Evolutionary conservation across 371 early-diverging fungal genomes (phyloP).

Genomic region (Syncephalastrum sp.): DNA sequence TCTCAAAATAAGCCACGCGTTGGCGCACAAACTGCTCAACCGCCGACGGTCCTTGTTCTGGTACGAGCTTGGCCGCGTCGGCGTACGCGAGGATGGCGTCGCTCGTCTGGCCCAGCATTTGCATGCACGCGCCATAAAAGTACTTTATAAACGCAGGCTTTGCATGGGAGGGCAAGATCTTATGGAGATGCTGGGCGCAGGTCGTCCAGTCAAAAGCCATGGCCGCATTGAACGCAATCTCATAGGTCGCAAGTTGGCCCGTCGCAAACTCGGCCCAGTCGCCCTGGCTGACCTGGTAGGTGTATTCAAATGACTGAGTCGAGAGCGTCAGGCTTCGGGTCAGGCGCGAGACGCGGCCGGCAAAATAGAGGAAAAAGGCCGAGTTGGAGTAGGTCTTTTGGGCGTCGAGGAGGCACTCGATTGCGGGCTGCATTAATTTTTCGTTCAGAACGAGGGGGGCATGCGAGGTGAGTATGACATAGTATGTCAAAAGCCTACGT

Average conservation of each 20-base stretch:
- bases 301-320: constrained; percentile 49
- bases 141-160: constrained; percentile 57
- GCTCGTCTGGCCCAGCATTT: constrained; percentile 47
- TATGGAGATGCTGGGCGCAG: constrained; percentile 41
- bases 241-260: constrained; percentile 55
- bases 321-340: constrained; percentile 44
- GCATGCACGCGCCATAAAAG: constrained; percentile 59
- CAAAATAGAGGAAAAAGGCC: constrained; percentile 62
- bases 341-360: constrained; percentile 59
- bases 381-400: constrained; percentile 58
- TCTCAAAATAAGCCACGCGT: constrained; percentile 52
- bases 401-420: constrained; percentile 59
- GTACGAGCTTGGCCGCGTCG: constrained; percentile 44
- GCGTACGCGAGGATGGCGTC: constrained; percentile 55
- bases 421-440: constrained; percentile 50
- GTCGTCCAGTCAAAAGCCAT: constrained; percentile 56
- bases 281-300: constrained; percentile 43
- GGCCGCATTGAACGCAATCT: constrained; percentile 58
- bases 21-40: constrained; percentile 57
- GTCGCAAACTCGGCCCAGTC: constrained; percentile 48
- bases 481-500: constrained; percentile 37
- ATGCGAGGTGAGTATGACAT: constrained; percentile 40
- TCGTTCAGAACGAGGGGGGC: constrained; percentile 46
- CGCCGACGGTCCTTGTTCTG: constrained; percentile 47
- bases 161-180: constrained; percentile 49